A percentile compares a stretch with the other conserved stretches of the same genome.
phyloP scores from a whole-genome alignment of 1,284 basidiomycete species.

The Schizopora paradoxa region DNA sequence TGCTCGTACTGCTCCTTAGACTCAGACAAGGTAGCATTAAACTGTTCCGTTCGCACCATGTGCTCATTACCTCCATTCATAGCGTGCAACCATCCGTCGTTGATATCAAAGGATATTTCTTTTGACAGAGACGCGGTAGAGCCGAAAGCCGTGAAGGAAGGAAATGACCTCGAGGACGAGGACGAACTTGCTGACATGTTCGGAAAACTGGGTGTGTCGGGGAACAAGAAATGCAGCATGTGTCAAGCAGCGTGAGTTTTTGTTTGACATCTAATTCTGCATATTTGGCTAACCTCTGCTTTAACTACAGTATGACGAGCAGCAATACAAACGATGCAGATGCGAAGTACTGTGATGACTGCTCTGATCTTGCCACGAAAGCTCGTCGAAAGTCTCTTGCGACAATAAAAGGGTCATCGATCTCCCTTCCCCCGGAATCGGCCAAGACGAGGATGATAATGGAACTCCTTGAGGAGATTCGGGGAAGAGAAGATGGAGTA shows the following conservation, averaged over 20 bases:
- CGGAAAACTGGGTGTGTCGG: constrained; percentile 59
- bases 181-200: constrained; percentile 79
- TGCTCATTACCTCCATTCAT: constrained; percentile 4
- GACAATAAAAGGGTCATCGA: constrained; percentile 15
- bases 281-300: constrained; percentile 2
- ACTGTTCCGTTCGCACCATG: neutral
- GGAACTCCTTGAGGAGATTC: constrained; percentile 64
- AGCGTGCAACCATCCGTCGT: constrained; percentile 87
- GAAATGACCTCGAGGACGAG: constrained; percentile 46
- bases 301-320: constrained; percentile 33
- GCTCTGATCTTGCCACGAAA: constrained; percentile 45
- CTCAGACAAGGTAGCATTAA: constrained; percentile 75
- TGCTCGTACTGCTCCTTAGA: constrained; percentile 79
- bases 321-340: constrained; percentile 33
- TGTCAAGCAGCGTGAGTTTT: constrained; percentile 62
- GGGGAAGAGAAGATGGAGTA: constrained; percentile 49
- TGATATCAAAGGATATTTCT: constrained; percentile 73
- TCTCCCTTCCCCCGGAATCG: constrained; percentile 55
- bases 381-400: constrained; percentile 31
- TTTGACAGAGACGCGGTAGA: constrained; percentile 70
- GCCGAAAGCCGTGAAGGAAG: constrained; percentile 48
- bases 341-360: constrained; percentile 52
- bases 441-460: constrained; percentile 89
- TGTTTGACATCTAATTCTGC: neutral
- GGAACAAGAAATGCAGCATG: constrained; percentile 63